These are phyloP conservation scores for Talaromyces atroroseus DNA, from an alignment of 2,329 filamentous ascomycete genomes.

Conservation along the genomic window DNA sequence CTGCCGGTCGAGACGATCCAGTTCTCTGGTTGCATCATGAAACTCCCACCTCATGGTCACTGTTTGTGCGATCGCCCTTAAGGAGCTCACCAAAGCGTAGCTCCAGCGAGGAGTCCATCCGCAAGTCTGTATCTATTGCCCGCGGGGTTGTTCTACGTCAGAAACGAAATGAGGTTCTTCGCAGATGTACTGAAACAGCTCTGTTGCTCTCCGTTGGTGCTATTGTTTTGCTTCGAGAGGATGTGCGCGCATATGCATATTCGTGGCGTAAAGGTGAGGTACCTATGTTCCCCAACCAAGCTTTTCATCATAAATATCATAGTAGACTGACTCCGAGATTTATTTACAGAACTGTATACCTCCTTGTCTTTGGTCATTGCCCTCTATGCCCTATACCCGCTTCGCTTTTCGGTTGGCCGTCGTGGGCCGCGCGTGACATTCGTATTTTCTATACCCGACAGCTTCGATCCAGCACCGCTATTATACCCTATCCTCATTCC, in stretches of 20 bases:
- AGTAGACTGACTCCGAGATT: not conserved
- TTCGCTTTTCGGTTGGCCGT: conserved; percentile 44
- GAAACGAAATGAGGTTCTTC: conserved; percentile 38
- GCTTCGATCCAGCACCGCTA: conserved; percentile 89
- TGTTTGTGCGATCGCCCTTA: conserved; percentile 24
- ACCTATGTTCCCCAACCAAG: no score
- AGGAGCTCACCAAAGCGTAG: conserved; percentile 26
- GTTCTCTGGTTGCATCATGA: conserved; percentile 25
- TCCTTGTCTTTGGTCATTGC: conserved; percentile 26
- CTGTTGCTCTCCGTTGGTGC: conserved; percentile 50
- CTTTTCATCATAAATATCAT: not conserved
- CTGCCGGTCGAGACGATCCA: conserved; percentile 19
- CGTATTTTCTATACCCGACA: conserved; percentile 60
- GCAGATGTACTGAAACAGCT: conserved; percentile 50
- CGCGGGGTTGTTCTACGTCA: conserved; percentile 22
- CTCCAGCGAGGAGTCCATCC: conserved; percentile 24
- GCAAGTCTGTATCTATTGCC: not conserved
- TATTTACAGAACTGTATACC: conserved; percentile 30
- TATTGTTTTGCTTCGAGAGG: conserved; percentile 34
- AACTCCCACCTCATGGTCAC: conserved; percentile 26
- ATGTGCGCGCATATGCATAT: conserved; percentile 27
- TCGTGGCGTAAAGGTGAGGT: conserved; percentile 35
- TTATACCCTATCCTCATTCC: conserved; percentile 77
- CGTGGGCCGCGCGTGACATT: conserved; percentile 30
- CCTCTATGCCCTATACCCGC: conserved; percentile 49